A percentile compares a stretch with the other conserved stretches of the same genome.
Conservation (phyloP, 2,329 filamentous ascomycete species). For the Atkinsonella hypoxylon region DNA sequence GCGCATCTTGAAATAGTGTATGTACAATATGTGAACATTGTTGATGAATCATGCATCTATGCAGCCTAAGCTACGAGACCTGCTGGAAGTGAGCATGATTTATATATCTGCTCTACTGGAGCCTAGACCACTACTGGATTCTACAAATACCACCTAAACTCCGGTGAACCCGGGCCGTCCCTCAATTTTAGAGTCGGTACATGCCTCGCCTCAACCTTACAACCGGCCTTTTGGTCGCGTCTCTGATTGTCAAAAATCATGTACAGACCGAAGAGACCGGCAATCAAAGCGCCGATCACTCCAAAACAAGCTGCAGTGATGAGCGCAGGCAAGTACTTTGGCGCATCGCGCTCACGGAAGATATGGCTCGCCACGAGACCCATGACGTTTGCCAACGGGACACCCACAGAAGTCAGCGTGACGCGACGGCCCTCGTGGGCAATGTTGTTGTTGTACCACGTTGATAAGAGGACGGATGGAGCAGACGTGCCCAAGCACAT, state of each 20-base stretch:
- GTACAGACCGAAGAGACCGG: conserved; percentile 41
- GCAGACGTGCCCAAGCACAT: conserved; percentile 73
- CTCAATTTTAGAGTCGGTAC: conserved; percentile 37
- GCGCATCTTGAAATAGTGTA: not conserved
- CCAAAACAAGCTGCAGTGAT: conserved; percentile 56
- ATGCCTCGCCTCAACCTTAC: conserved; percentile 31
- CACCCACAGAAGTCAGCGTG: conserved; percentile 57
- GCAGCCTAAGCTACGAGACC: not conserved
- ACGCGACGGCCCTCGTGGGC: conserved; percentile 64
- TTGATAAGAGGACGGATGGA: conserved; percentile 57
- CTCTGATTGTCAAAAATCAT: conserved; percentile 47
- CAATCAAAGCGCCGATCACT: conserved; percentile 43
- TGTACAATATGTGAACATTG: not conserved
- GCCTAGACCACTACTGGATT: not conserved
- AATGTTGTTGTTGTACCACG: conserved; percentile 69
- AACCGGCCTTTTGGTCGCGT: conserved; percentile 39
- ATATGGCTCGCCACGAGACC: conserved; percentile 59
- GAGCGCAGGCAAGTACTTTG: conserved; percentile 54
- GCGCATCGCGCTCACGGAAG: conserved; percentile 51
- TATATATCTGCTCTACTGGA: not conserved
- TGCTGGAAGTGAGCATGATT: not conserved
- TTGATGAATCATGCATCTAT: not conserved
- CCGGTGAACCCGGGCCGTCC: conserved; percentile 32
- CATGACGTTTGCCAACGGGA: conserved; percentile 68
- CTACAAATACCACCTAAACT: conserved; percentile 40